phyloP scores from a whole-genome alignment of 306 rosid genomes.

The Quercus mongolica region DNA sequence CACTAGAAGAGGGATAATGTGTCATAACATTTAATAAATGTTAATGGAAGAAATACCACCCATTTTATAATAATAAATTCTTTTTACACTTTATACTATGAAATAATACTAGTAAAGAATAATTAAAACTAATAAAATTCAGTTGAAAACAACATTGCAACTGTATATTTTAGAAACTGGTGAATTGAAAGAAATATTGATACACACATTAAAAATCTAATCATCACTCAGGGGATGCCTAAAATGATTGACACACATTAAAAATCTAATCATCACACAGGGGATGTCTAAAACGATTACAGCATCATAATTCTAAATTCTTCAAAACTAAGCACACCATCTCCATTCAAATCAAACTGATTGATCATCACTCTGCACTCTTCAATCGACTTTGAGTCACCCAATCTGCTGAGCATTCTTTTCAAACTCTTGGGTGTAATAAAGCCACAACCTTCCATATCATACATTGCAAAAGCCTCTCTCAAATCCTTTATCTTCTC shows the following conservation, averaged over 20 bases:
- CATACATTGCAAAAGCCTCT: constrained; percentile 70
- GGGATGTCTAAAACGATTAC: background rate
- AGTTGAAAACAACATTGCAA: too few species aligned
- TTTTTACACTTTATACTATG: too few species aligned
- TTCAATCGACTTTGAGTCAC: constrained; percentile 47
- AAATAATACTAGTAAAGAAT: too few species aligned
- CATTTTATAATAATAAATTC: too few species aligned
- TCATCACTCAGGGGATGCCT: background rate
- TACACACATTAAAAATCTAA: background rate
- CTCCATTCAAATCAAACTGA: constrained; percentile 72
- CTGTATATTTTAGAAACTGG: too few species aligned
- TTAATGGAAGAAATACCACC: too few species aligned
- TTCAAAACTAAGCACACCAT: constrained; percentile 70
- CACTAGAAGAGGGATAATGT: too few species aligned
- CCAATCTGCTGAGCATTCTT: constrained; percentile 65
- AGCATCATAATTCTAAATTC: constrained; percentile 80
- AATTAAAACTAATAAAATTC: too few species aligned
- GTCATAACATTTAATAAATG: too few species aligned
- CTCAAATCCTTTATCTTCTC: constrained; percentile 63
- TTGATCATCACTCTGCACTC: constrained; percentile 71
- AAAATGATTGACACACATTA: background rate
- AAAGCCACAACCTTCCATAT: constrained; percentile 50
- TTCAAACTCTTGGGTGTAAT: constrained; percentile 74
- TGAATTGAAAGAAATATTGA: too few species aligned
- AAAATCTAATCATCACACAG: background rate